Base-by-base conservation (phyloP, 257 asterid genomes). In the Cordia subcordata region DNA sequence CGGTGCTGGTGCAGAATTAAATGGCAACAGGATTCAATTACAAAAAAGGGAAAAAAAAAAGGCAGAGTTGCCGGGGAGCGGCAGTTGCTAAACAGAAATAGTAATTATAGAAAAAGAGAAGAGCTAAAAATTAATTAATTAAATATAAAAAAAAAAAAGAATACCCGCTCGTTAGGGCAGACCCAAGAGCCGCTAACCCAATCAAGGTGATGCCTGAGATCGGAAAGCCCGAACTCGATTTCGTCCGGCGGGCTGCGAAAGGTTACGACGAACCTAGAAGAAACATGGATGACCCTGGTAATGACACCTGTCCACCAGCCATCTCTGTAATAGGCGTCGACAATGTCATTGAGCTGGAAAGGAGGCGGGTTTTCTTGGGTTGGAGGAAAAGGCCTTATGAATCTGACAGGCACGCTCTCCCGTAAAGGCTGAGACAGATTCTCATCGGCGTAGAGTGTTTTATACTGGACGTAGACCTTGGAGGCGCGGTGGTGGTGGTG, bases 301-400 rank as follows among this genome's bases (percentile, higher is more conserved):
- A 84, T 76, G 18, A 64, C 69, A 21, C 90, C 94, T 0, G 71
- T 77, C 91, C 96, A 87, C 94, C 96, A 87, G 12, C 87, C 88
- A 46, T 87, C 90, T 67, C 63, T 68, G 63, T 65, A 75, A 46
- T 57, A 80, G 5, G 88, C 91, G 54, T 87, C 96, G 0, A 87
- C 94, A 18, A 53, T 70, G 78, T 84, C 91, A 61, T 72, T 58
- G 0, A 58, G 69, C 17, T 71, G 79, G 57, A 71, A 80, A 6
- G 67, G 35, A 65, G 56, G 17, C 0, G 33, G 60, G 10, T 47
- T 5, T 51, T 63, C 61, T 5, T 50, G 68, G 17, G 20, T 20
- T 4, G 88, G 90, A 11, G 86, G 88, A 1, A 55, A 58, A 0
- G 96, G 94, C 63, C 94, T 73, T 8, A 80, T 62, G 61, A 45